These are phyloP conservation scores for Incumbomyces delicatus DNA, from an alignment of 2,329 filamentous ascomycete species.

Conservation along the genomic window DNA sequence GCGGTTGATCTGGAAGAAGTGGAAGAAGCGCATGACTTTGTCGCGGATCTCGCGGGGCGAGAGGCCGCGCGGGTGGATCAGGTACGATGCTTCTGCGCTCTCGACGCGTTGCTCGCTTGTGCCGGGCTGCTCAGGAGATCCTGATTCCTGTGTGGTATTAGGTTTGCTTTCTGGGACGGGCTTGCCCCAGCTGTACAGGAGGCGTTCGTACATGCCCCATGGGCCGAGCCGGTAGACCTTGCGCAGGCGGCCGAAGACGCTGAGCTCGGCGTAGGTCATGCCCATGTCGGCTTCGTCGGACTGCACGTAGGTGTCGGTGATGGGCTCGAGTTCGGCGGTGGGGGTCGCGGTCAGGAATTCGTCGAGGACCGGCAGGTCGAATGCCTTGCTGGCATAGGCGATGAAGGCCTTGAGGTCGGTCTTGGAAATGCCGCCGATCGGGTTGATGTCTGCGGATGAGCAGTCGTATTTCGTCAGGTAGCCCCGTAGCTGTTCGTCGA, in stretches of 20 bases:
- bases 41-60: conserved; percentile 36
- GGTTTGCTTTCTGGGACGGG: conserved; percentile 2
- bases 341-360: conserved; percentile 56
- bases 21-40: conserved; percentile 37
- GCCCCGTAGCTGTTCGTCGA: conserved; percentile 40
- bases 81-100: conserved; percentile 4
- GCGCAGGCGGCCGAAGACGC: conserved; percentile 8
- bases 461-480: conserved; percentile 66
- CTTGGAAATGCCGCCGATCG: conserved; percentile 47
- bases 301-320: conserved; percentile 53
- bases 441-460: conserved; percentile 42
- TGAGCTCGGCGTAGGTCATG: conserved; percentile 45
- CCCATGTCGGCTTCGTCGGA: conserved; percentile 45
- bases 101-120: conserved; percentile 18
- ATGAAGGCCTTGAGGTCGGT: conserved; percentile 64
- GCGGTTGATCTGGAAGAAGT: conserved; percentile 48
- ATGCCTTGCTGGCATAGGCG: conserved; percentile 49
- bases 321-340: conserved; percentile 56
- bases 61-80: conserved; percentile 8
- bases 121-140: neutral
- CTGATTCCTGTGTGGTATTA: neutral
- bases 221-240: conserved; percentile 40
- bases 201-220: conserved; percentile 44
- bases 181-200: conserved; percentile 27
- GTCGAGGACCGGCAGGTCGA: conserved; percentile 54